Base-by-base conservation (phyloP, 805 yeast species). In the Suhomyces faveliae region DNA sequence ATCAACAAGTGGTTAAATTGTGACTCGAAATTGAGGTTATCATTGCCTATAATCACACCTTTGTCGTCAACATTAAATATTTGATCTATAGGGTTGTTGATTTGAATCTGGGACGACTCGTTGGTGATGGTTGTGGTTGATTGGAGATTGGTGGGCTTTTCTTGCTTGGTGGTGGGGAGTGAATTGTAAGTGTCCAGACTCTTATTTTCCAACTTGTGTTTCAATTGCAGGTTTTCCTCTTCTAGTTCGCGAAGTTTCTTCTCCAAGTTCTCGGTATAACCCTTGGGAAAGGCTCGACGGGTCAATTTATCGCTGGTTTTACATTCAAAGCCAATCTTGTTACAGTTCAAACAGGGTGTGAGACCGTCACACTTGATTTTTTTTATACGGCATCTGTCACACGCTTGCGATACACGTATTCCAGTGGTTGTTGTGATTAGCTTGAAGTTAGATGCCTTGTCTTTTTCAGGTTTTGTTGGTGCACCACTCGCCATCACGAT, bases 321-420 rank as follows among this genome's bases (percentile, higher is more conserved):
- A 62, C 95, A 87, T 40, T 77, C 81, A 56, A 83, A 83, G 0
- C 84, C 85, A 38, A 83, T 80, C 51, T 78, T 78, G 29, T 70
- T 66, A 60, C 94, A 87, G 58, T 84, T 84, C 30, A 81, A 72
- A 61, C 95, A 87, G 1, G 90, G 90, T 2, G 79, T 74, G 49
- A 76, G 73, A 1, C 91, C 92, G 57, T 85, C 87, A 64, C 94
- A 87, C 53, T 83, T 82, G 52, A 85, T 84, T 65, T 86, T 87
- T 55, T 87, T 84, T 53, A 84, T 80, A 40, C 92, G 71, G 57
- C 94, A 87, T 27, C 94, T 70, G 62, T 87, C 94, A 66, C 95
- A 87, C 2, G 94, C 94, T 63, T 87, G 94, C 1, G 86, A 78
- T 2, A 84, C 83, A 51, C 92, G 51, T n/a, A 66, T 58, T 0